Evolutionary conservation across 768 basidiomycete genomes (phyloP).

Genomic region (Pisolithus orientalis): DNA sequence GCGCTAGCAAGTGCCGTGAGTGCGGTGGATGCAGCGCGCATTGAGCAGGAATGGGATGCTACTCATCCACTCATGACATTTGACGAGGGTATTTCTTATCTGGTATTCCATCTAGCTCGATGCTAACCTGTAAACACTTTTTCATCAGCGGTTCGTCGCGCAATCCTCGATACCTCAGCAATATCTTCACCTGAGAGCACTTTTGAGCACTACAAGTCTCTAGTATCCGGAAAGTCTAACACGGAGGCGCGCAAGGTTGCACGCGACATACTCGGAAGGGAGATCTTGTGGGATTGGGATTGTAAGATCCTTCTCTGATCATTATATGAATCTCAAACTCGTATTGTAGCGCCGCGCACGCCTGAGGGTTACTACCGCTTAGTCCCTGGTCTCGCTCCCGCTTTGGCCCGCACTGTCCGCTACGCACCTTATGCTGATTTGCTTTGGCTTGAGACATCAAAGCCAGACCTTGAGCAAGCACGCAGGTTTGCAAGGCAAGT

Average conservation of each 20-base stretch:
- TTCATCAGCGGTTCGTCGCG: conserved; percentile 17
- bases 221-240: conserved; percentile 62
- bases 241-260: conserved; percentile 66
- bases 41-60: conserved; percentile 74
- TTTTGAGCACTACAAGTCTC: conserved; percentile 51
- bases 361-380: conserved; percentile 91
- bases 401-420: conserved; percentile 70
- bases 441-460: conserved; percentile 90
- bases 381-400: conserved; percentile 73
- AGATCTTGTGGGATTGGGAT: conserved; percentile 88
- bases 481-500: conserved; percentile 72
- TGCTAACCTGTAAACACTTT: background rate
- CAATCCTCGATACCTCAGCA: conserved; percentile 13
- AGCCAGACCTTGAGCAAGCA: conserved; percentile 78
- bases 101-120: background rate
- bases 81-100: conserved; percentile 59
- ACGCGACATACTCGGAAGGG: conserved; percentile 54
- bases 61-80: conserved; percentile 73
- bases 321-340: conserved; percentile 1
- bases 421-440: conserved; percentile 87
- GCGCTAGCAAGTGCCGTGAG: conserved; percentile 58
- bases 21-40: conserved; percentile 61
- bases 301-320: conserved; percentile 38
- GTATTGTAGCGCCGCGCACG: conserved; percentile 68
- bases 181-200: conserved; percentile 34